A percentile compares a stretch with the other conserved stretches of the same genome.
These are phyloP conservation scores for Papiliotrema laurentii DNA, from an alignment of 1,284 basidiomycete species.

Conservation along the genomic window DNA sequence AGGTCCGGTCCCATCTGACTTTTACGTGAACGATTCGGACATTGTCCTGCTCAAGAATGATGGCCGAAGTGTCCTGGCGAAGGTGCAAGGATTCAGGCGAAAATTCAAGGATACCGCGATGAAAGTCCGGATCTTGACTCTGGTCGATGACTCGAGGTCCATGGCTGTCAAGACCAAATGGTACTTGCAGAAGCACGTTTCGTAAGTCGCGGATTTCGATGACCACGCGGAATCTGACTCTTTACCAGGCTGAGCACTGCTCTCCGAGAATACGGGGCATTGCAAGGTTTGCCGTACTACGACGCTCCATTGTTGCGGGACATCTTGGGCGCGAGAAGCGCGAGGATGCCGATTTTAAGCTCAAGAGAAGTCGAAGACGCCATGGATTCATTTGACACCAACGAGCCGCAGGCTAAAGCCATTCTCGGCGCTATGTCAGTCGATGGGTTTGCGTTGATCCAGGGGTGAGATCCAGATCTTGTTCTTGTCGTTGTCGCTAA, in stretches of 20 bases:
- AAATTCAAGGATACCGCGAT: conserved; percentile 52
- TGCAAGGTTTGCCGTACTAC: conserved; percentile 77
- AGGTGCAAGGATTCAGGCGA: conserved; percentile 65
- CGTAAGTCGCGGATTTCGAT: conserved; percentile 53
- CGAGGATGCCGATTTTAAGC: conserved; percentile 54
- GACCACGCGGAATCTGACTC: background rate
- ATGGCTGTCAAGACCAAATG: conserved; percentile 57
- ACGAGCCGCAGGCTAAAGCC: conserved; percentile 91
- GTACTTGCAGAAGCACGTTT: conserved; percentile 74
- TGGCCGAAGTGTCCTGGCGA: conserved; percentile 57
- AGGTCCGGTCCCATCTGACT: conserved; percentile 61
- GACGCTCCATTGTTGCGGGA: conserved; percentile 59
- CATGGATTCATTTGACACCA: conserved; percentile 71
- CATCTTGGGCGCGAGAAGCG: conserved; percentile 65
- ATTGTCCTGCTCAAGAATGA: conserved; percentile 63
- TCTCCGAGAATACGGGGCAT: conserved; percentile 85
- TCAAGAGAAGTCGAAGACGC: conserved; percentile 58
- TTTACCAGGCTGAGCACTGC: conserved; percentile 73
- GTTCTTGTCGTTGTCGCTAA: background rate
- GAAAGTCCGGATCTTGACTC: conserved; percentile 50
- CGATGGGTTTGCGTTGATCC: conserved; percentile 85
- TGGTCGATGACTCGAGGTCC: conserved; percentile 42
- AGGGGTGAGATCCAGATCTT: conserved; percentile 66
- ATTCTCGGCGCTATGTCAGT: conserved; percentile 71
- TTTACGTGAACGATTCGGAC: conserved; percentile 73